Conservation (phyloP, 768 basidiomycete species). For the Calocera cornea region DNA sequence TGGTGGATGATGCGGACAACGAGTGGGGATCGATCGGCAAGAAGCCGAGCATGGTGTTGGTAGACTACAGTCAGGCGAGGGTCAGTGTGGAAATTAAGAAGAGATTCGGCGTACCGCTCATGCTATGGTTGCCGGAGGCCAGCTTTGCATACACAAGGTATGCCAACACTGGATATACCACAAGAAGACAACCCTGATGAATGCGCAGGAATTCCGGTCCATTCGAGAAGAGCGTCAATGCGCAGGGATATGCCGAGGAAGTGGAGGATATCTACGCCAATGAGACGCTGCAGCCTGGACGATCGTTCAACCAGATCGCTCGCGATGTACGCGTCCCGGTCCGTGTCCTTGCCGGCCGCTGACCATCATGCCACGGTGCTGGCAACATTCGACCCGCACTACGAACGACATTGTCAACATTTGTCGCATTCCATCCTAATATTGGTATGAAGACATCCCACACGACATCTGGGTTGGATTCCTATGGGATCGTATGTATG, state of each 20-base stretch:
- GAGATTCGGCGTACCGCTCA: background rate
- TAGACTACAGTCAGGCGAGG: background rate
- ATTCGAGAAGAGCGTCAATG: background rate
- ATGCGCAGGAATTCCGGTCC: background rate
- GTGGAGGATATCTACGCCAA: background rate
- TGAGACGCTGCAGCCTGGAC: background rate
- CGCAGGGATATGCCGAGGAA: background rate
- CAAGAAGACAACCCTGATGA: background rate
- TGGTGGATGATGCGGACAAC: background rate
- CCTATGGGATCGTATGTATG: background rate
- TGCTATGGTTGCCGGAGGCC: background rate
- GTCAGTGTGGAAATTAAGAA: background rate
- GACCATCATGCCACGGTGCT: background rate
- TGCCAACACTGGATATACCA: background rate
- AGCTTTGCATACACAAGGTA: background rate
- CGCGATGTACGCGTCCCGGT: background rate
- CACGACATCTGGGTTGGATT: background rate
- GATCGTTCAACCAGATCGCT: background rate
- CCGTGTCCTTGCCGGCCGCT: background rate
- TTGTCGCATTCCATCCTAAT: background rate
- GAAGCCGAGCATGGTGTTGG: background rate
- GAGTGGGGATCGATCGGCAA: background rate
- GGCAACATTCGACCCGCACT: background rate
- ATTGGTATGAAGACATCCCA: background rate
- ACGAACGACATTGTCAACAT: background rate